Conservation (phyloP, 352 stramenopile species). For the Globisporangium yorkense region DNA sequence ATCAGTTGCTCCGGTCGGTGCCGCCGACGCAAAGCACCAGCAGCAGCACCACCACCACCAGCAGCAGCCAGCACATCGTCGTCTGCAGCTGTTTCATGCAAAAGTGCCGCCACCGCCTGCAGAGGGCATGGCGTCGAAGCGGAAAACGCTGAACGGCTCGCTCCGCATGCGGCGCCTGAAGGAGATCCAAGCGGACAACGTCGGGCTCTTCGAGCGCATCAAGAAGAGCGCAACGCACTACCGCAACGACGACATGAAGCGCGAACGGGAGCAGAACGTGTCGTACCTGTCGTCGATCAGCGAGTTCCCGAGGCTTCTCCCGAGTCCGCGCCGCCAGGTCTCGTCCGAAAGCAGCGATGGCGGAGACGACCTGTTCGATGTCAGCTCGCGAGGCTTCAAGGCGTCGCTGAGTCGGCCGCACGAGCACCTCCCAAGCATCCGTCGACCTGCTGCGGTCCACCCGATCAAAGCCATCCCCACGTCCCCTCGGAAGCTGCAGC, state of each 20-base stretch:
- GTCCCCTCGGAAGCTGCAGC: constrained; percentile 37
- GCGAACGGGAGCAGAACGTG: constrained; percentile 65
- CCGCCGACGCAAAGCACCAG: neutral
- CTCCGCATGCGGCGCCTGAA: constrained; percentile 50
- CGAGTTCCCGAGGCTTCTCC: constrained; percentile 34
- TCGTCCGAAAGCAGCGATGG: neutral
- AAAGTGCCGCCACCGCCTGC: constrained; percentile 16
- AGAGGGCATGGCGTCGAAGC: constrained; percentile 2
- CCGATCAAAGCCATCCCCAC: constrained; percentile 55
- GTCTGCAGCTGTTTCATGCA: neutral
- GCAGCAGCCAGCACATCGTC: neutral
- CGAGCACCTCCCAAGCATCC: constrained; percentile 21
- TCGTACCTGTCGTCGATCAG: constrained; percentile 70
- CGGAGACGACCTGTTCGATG: neutral
- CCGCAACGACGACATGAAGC: constrained; percentile 41
- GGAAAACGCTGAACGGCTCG: constrained; percentile 37
- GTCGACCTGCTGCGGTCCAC: constrained; percentile 21
- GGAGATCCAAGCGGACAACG: constrained; percentile 60
- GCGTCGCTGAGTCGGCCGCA: constrained; percentile 1
- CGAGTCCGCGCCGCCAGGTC: constrained; percentile 12
- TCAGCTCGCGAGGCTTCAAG: neutral
- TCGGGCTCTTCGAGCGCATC: constrained; percentile 48
- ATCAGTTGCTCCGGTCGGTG: constrained; percentile 15
- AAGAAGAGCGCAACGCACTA: constrained; percentile 61
- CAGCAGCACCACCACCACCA: constrained; percentile 5